Percentiles rank a stretch among this genome's conserved stretches.
These are phyloP conservation scores for Phytopythium oedochilum DNA, from an alignment of 352 stramenopile genomes.

Conservation along the genomic window DNA sequence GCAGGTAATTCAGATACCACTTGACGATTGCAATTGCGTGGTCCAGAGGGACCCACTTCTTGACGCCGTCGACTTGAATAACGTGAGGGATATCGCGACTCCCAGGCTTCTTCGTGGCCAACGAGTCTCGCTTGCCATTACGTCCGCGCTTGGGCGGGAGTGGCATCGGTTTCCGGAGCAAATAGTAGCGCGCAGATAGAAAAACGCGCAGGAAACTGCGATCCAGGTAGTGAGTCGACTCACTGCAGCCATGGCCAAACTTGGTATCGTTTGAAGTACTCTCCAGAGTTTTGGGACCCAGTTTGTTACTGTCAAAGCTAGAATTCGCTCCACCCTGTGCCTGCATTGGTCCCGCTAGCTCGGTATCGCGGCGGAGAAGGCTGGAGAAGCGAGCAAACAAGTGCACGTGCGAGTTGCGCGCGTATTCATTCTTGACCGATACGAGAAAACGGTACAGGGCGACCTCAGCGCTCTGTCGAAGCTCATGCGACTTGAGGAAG, in stretches of 20 bases:
- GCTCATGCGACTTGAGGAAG: constrained; percentile 62
- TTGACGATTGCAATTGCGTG: constrained; percentile 51
- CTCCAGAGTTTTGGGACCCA: neutral
- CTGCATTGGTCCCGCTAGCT: no score
- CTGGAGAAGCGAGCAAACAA: constrained; percentile 69
- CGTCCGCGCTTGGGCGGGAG: constrained; percentile 5
- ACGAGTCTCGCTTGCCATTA: neutral
- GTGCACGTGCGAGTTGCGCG: constrained; percentile 41
- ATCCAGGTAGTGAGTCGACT: constrained; percentile 26
- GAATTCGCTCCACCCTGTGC: no score
- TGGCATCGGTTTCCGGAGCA: constrained; percentile 23
- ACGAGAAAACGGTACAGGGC: constrained; percentile 67
- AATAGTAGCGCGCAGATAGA: constrained; percentile 42
- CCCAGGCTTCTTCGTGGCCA: neutral
- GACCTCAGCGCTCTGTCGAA: constrained; percentile 61
- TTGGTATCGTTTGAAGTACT: neutral
- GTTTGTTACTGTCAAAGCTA: neutral
- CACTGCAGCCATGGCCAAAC: no score
- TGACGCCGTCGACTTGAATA: constrained; percentile 41
- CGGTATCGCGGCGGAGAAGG: constrained; percentile 21
- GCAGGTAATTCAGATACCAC: constrained; percentile 61
- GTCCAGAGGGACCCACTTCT: constrained; percentile 60
- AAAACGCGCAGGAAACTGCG: constrained; percentile 67
- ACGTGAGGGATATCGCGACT: constrained; percentile 23
- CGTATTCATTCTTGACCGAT: constrained; percentile 55